Evolutionary conservation across 2,329 filamentous ascomycete genomes (phyloP).

Genomic region (Paecilomyces sp.): DNA sequence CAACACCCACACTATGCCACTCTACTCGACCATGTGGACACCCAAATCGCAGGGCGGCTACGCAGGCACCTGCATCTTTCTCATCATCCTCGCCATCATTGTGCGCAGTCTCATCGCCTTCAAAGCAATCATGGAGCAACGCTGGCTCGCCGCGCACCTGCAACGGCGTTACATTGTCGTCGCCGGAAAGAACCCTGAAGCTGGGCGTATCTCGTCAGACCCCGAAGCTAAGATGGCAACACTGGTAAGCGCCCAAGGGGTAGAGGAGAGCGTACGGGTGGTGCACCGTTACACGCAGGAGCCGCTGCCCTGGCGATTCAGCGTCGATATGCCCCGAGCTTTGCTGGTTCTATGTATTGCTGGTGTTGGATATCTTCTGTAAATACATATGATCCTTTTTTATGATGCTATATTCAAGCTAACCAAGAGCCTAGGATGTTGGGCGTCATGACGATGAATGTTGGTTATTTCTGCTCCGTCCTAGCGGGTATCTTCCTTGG

Average conservation of each 20-base stretch:
- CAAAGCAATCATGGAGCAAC: conserved; percentile 53
- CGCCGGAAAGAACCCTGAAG: conserved; percentile 53
- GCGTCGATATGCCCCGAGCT: conserved; percentile 69
- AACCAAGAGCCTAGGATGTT: conserved; percentile 60
- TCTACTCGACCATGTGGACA: conserved; percentile 67
- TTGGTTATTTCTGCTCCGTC: conserved; percentile 78
- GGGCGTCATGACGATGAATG: conserved; percentile 83
- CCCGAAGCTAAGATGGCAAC: conserved; percentile 58
- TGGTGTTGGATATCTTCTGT: conserved; percentile 82
- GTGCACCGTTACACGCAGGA: conserved; percentile 51
- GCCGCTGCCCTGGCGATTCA: conserved; percentile 69
- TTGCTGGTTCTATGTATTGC: conserved; percentile 62
- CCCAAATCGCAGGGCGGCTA: conserved; percentile 65
- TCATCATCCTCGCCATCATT: conserved; percentile 66
- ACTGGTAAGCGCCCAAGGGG: conserved; percentile 64
- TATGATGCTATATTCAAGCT: background rate
- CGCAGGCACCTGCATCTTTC: conserved; percentile 85
- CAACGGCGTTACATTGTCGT: conserved; percentile 72
- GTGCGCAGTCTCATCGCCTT: conserved; percentile 66
- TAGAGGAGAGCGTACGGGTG: conserved; percentile 73
- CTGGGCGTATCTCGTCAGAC: conserved; percentile 54
- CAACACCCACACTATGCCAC: conserved; percentile 52
- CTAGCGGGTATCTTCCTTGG: conserved; percentile 76
- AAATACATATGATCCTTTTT: conserved; percentile 35
- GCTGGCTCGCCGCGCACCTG: conserved; percentile 65